A percentile compares a stretch with the other conserved stretches of the same genome.
Conservation (phyloP, 2,329 filamentous ascomycete species). For the Fusarium duplospermum region DNA sequence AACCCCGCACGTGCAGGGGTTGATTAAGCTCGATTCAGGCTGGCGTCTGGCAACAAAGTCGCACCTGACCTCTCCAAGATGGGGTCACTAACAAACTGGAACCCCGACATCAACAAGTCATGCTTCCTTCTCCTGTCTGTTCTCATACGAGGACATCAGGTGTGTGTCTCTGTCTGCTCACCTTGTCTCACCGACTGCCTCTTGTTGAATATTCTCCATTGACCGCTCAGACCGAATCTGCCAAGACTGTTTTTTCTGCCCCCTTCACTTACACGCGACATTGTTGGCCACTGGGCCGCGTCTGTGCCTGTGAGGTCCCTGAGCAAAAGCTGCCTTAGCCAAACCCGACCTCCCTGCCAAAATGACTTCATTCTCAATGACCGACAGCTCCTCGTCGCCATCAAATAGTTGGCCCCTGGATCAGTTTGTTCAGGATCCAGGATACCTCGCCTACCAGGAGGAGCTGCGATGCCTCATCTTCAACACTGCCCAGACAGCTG, state of each 20-base stretch:
- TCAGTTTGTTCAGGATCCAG: conserved; percentile 53
- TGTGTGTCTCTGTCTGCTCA: background rate
- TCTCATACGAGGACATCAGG: background rate
- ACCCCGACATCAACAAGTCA: background rate
- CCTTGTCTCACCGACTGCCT: background rate
- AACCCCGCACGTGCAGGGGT: conserved; percentile 38
- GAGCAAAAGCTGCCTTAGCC: background rate
- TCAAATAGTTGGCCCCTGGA: conserved; percentile 49
- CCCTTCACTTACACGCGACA: conserved; percentile 5
- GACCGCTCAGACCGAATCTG: background rate
- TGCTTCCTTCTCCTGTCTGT: background rate
- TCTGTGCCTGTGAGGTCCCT: background rate
- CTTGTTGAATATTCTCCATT: background rate
- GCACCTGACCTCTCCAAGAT: conserved; percentile 23
- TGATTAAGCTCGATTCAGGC: conserved; percentile 16
- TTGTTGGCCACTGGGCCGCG: background rate
- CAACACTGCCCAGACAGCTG: conserved; percentile 56
- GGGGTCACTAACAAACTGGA: conserved; percentile 7
- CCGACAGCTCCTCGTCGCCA: conserved; percentile 42
- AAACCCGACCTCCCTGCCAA: background rate
- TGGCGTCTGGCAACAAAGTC: conserved; percentile 4
- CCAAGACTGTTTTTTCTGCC: background rate
- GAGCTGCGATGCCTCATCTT: conserved; percentile 60
- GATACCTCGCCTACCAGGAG: conserved; percentile 59
- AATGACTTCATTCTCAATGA: conserved; percentile 25